These are phyloP conservation scores for Vigna nakashimae DNA, from an alignment of 306 rosid genomes.

Conservation along the genomic window DNA sequence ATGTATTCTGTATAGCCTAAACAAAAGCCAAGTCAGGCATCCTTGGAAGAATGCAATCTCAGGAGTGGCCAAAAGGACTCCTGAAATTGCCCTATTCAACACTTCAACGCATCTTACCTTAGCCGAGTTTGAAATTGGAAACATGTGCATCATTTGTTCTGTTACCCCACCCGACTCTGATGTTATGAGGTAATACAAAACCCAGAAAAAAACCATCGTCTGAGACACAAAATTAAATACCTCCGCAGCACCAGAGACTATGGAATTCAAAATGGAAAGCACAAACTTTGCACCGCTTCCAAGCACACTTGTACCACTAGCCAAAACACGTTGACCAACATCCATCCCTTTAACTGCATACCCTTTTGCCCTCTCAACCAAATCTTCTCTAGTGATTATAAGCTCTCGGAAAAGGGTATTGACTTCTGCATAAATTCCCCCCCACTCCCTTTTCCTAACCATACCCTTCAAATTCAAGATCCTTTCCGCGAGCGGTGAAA, in stretches of 20 bases:
- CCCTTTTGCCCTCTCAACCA: slow-evolving; percentile 74
- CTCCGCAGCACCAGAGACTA: slow-evolving; percentile 82
- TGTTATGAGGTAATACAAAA: slow-evolving; percentile 80
- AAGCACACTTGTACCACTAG: slow-evolving; percentile 63
- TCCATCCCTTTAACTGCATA: slow-evolving; percentile 68
- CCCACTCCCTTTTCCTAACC: slow-evolving; percentile 67
- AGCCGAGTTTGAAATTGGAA: slow-evolving; percentile 67
- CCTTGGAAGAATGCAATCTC: slow-evolving; percentile 84
- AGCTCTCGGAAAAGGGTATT: slow-evolving; percentile 67
- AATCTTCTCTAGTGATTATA: slow-evolving; percentile 67
- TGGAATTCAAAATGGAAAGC: slow-evolving; percentile 62
- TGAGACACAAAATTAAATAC: slow-evolving; percentile 82
- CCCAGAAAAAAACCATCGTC: slow-evolving; percentile 76
- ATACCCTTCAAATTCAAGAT: slow-evolving; percentile 64
- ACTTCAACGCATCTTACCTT: slow-evolving; percentile 77
- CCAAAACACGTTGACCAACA: slow-evolving; percentile 66
- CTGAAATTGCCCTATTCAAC: slow-evolving; percentile 77
- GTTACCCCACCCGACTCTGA: slow-evolving; percentile 89
- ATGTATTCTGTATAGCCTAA: slow-evolving; percentile 70
- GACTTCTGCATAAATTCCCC: slow-evolving; percentile 62
- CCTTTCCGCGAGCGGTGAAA: slow-evolving; percentile 64
- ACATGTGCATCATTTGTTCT: slow-evolving; percentile 75
- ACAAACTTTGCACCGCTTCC: slow-evolving; percentile 66
- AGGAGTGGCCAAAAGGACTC: slow-evolving; percentile 89
- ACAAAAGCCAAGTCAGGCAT: slow-evolving; percentile 86